Percentiles rank a stretch among this genome's conserved stretches.
Conservation (phyloP, 2,329 filamentous ascomycete species). For the Pestalotiopsis sp. region DNA sequence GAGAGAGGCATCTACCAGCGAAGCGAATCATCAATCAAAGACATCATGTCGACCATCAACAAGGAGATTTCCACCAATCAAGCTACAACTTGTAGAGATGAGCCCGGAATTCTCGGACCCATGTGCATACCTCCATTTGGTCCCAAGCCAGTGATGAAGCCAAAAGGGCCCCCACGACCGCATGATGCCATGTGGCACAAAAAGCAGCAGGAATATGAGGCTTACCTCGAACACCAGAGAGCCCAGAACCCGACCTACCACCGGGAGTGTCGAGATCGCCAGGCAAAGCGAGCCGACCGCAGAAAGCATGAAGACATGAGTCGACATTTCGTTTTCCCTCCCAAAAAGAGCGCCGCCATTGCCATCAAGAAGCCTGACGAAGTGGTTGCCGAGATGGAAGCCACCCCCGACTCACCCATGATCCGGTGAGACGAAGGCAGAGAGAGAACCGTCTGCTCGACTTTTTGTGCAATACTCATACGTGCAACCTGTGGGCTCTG, state of each 20-base stretch:
- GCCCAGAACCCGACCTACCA: conserved; percentile 26
- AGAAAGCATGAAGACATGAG: conserved; percentile 3
- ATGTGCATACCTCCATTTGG: conserved; percentile 19
- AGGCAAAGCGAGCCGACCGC: conserved; percentile 28
- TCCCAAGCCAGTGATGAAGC: conserved; percentile 34
- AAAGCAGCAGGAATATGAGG: conserved; percentile 32
- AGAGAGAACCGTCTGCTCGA: too few relatives aligned
- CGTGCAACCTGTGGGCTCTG: too few relatives aligned
- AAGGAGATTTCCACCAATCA: neutral
- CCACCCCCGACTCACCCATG: neutral
- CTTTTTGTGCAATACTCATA: too few relatives aligned
- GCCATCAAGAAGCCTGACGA: conserved; percentile 6
- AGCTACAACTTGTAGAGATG: neutral
- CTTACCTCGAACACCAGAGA: conserved; percentile 31
- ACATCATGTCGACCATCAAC: neutral
- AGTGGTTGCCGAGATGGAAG: neutral
- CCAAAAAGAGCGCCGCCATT: neutral
- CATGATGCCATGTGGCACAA: conserved; percentile 22
- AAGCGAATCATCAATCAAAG: neutral
- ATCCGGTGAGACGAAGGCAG: neutral
- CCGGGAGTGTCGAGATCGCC: conserved; percentile 28
- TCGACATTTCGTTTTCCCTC: neutral
- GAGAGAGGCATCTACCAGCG: neutral
- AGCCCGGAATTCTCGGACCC: neutral
- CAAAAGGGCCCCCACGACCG: conserved; percentile 24